Percentiles rank a stretch among this genome's conserved stretches.
Evolutionary conservation across 371 early-diverging fungal species (phyloP).

Genomic region (Rhizopus delemar): DNA sequence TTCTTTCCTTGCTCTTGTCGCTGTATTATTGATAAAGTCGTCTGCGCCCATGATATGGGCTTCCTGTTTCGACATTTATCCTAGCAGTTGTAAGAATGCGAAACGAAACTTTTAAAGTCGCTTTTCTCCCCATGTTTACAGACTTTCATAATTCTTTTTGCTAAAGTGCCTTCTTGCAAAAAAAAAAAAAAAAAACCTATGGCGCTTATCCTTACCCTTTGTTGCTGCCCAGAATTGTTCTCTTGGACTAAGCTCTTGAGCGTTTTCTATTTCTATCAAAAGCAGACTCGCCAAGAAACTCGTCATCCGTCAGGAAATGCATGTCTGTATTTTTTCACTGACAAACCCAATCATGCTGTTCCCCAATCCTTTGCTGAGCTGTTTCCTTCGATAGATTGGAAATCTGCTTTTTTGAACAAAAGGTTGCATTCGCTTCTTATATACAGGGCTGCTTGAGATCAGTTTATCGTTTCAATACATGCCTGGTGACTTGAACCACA

Average conservation of each 20-base stretch:
- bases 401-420: background rate
- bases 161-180: constrained; percentile 16
- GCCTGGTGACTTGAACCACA: constrained; percentile 18
- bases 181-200: too few species aligned
- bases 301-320: background rate
- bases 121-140: constrained; percentile 8
- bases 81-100: constrained; percentile 20
- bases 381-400: constrained; percentile 6
- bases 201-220: constrained; percentile 19
- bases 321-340: constrained; percentile 6
- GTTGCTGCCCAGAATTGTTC: constrained; percentile 20
- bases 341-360: constrained; percentile 3
- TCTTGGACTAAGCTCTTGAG: constrained; percentile 13
- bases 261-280: constrained; percentile 15
- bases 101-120: constrained; percentile 18
- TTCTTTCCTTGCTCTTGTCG: constrained; percentile 16
- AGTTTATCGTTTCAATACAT: constrained; percentile 15
- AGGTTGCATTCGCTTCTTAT: constrained; percentile 3
- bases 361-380: background rate
- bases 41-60: constrained; percentile 8
- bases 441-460: constrained; percentile 7
- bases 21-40: constrained; percentile 7
- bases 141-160: constrained; percentile 11
- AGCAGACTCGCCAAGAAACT: constrained; percentile 17
- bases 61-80: constrained; percentile 23